phyloP scores from a whole-genome alignment of 768 basidiomycete genomes.

The Lactarius tabidus region DNA sequence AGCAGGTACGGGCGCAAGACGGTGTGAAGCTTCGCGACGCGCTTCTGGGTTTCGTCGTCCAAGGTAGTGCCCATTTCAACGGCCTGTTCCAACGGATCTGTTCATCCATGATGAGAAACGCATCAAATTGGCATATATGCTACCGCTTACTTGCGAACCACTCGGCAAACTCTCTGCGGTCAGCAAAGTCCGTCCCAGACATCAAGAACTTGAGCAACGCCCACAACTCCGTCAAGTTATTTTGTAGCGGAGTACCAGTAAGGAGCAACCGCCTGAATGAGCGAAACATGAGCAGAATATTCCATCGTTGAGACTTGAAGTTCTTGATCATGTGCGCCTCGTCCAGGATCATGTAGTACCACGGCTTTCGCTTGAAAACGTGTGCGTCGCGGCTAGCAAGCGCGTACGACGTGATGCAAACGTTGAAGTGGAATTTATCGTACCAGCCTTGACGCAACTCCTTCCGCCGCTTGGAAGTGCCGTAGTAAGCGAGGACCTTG shows the following conservation, averaged over 20 bases:
- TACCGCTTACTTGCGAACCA: constrained; percentile 90
- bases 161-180: constrained; percentile 88
- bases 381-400: constrained; percentile 88
- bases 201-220: constrained; percentile 92
- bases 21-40: constrained; percentile 83
- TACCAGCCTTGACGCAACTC: constrained; percentile 90
- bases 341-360: constrained; percentile 96
- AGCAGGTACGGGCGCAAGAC: constrained; percentile 96
- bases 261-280: constrained; percentile 83
- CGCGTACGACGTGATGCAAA: constrained; percentile 92
- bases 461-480: constrained; percentile 81
- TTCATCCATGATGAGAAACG: constrained; percentile 14
- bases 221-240: constrained; percentile 96
- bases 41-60: constrained; percentile 81
- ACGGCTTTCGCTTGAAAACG: constrained; percentile 86
- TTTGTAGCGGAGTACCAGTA: constrained; percentile 95
- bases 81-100: constrained; percentile 91
- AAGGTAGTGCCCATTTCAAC: constrained; percentile 76
- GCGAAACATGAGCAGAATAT: constrained; percentile 82
- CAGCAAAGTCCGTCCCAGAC: constrained; percentile 84
- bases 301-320: constrained; percentile 92
- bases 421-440: constrained; percentile 85
- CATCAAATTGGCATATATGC: background rate
- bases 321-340: constrained; percentile 99
- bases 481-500: constrained; percentile 85